Percentiles rank a stretch among this genome's conserved stretches.
These are phyloP conservation scores for Epichloe scottii DNA, from an alignment of 2,329 filamentous ascomycete species.

Conservation along the genomic window DNA sequence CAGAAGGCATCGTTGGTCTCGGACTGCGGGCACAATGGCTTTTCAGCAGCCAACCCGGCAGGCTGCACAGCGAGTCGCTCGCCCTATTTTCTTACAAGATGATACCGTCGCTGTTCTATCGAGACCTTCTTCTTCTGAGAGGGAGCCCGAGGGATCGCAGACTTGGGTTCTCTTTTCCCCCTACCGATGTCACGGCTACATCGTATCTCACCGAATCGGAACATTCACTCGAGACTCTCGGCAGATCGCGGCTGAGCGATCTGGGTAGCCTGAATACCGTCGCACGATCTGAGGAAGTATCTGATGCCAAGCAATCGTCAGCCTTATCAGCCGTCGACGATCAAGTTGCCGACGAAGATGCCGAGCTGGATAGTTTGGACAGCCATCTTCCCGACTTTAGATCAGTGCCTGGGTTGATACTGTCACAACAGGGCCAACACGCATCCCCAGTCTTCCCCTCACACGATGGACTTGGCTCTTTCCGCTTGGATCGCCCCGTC, in stretches of 20 bases:
- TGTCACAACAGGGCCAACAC: slow-evolving; percentile 24
- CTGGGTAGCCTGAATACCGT: slow-evolving; percentile 65
- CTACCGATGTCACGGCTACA: slow-evolving; percentile 48
- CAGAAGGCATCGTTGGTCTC: background rate
- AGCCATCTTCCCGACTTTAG: slow-evolving; percentile 84
- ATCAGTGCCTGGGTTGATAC: slow-evolving; percentile 33
- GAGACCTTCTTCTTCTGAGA: slow-evolving; percentile 14
- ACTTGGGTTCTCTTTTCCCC: slow-evolving; percentile 95
- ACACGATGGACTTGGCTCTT: slow-evolving; percentile 86
- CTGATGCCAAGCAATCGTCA: slow-evolving; percentile 28
- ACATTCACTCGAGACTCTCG: slow-evolving; percentile 50
- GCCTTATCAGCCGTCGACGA: slow-evolving; percentile 24
- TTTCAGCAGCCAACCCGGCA: slow-evolving; percentile 49
- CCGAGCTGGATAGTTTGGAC: slow-evolving; percentile 84
- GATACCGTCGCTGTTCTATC: slow-evolving; percentile 16
- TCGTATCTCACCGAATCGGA: slow-evolving; percentile 58
- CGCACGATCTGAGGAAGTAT: slow-evolving; percentile 44
- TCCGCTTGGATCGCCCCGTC: slow-evolving; percentile 49
- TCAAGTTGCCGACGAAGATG: slow-evolving; percentile 46
- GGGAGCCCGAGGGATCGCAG: slow-evolving; percentile 55
- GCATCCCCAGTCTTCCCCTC: slow-evolving; percentile 65
- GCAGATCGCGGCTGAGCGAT: slow-evolving; percentile 64
- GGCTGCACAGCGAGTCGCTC: slow-evolving; percentile 34
- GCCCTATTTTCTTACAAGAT: slow-evolving; percentile 27
- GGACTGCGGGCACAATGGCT: slow-evolving; percentile 29